Percentiles rank a stretch among this genome's conserved stretches.
phyloP scores from a whole-genome alignment of 257 asterid genomes.

The Leptodermis oblonga region DNA sequence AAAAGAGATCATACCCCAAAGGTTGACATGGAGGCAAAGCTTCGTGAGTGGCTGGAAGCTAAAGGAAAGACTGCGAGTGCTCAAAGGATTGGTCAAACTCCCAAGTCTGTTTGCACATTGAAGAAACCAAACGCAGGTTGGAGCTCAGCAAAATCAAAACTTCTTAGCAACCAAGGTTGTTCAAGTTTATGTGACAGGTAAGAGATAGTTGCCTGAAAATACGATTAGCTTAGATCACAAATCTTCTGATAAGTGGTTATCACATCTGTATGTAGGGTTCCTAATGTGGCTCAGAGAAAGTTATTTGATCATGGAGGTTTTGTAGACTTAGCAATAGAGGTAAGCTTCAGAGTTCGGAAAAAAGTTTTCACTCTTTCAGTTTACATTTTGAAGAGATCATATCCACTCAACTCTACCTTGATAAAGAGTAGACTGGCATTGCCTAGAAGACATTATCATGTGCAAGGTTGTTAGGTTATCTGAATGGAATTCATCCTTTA shows the following conservation, averaged over 20 bases:
- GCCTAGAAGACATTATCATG: not conserved
- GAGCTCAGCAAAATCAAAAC: conserved; percentile 35
- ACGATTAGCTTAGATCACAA: not conserved
- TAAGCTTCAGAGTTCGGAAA: conserved; percentile 15
- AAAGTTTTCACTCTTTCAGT: not conserved
- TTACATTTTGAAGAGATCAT: not conserved
- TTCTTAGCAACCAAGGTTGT: conserved; percentile 27
- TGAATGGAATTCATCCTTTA: not conserved
- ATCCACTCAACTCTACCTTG: not conserved
- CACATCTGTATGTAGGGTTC: conserved; percentile 44
- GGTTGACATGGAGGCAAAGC: conserved; percentile 80
- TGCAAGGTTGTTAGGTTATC: not conserved
- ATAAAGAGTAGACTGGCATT: not conserved
- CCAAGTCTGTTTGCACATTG: conserved; percentile 39
- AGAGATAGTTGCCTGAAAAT: conserved; percentile 4
- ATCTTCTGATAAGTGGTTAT: conserved; percentile 17
- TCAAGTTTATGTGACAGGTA: conserved; percentile 45
- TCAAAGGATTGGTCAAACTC: conserved; percentile 48
- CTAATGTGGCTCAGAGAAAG: conserved; percentile 35
- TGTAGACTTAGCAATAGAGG: conserved; percentile 30
- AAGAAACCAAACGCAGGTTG: conserved; percentile 30
- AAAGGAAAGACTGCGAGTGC: conserved; percentile 70
- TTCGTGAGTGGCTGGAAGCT: conserved; percentile 76
- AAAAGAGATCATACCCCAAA: conserved; percentile 46
- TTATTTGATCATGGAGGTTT: conserved; percentile 36